Percentiles rank a stretch among this genome's conserved stretches.
Evolutionary conservation across 441 rosid species (phyloP).

Genomic region (Erodium texanum): DNA sequence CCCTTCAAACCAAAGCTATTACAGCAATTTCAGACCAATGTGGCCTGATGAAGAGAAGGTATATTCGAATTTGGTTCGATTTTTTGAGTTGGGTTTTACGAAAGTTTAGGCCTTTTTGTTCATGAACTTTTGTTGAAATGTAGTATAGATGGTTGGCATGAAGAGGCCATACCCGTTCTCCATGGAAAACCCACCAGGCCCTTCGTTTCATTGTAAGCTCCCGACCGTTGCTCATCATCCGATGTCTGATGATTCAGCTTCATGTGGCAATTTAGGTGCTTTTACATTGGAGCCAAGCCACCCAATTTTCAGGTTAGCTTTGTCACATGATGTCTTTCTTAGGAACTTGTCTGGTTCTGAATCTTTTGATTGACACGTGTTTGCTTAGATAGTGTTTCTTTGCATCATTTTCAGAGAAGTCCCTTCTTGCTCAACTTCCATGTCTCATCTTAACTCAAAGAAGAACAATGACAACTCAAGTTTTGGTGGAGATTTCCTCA

Average conservation of each 20-base stretch:
- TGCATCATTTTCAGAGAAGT: conserved; percentile 25
- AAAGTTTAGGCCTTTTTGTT: not conserved
- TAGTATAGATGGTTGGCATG: conserved; percentile 36
- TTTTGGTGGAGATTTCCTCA: conserved; percentile 31
- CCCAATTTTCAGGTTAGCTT: conserved; percentile 30
- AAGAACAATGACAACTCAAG: conserved; percentile 15
- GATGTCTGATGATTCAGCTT: conserved; percentile 27
- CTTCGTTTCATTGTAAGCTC: conserved; percentile 23
- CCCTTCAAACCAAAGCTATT: conserved; percentile 6
- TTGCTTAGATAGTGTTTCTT: not conserved
- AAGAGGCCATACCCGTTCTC: conserved; percentile 48
- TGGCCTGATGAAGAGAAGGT: conserved; percentile 7
- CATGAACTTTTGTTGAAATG: conserved; percentile 17
- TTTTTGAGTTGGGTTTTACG: too few species aligned
- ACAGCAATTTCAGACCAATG: not conserved
- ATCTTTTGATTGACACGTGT: too few species aligned
- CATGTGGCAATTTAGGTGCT: conserved; percentile 21
- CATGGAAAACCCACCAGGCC: conserved; percentile 26
- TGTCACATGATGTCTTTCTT: not conserved
- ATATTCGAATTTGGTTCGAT: not conserved
- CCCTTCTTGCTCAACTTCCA: not conserved
- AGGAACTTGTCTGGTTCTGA: not conserved
- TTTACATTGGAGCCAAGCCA: conserved; percentile 12
- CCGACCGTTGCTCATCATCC: conserved; percentile 23
- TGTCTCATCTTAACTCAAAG: too few species aligned